Evolutionary conservation across 805 yeast genomes (phyloP), one percentile per base, ranked within the genome.

Genomic region (Lipomyces mesembrius): DNA sequence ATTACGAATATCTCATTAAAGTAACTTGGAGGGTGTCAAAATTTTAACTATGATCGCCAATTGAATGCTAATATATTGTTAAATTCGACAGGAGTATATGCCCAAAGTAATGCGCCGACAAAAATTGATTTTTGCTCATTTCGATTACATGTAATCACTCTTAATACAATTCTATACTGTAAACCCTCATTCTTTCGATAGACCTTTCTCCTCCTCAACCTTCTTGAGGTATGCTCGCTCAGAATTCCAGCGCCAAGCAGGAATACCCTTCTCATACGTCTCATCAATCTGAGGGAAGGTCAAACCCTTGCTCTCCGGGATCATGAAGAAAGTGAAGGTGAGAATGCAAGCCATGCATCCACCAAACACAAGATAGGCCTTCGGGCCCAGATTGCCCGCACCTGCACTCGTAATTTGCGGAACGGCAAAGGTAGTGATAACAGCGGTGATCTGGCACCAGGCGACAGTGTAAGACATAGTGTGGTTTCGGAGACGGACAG

Each of bases 251-350:
- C 58, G 62, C 69, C 69, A 64, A 3, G 69, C 70, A 12, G 51
- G 25, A 2, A 61, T 55, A 27, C 60, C 57, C 5, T 57, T 37
- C 35, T 82, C 77, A 74, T 81, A 83, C 82, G 88, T 80, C 75
- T 84, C 87, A 77, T 90, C 92, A 70, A 91, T 91, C 79, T 91
- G 92, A 80, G 91, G 96, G 77, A 91, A 83, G 57, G 90, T 84
- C 74, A 90, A 83, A 66, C 96, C 96, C 80, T 86, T 87, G 63
- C 96, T 91, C 79, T 90, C 94, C 74, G 87, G 87, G 67, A 91
- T 86, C 72, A 83, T 83, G 82, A 90, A 87, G 82, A 83, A 86
- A 62, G 90, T 90, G 77, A 88, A 91, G 78, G 88, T 81, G 55
- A 25, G 25, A 17, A 52, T 52, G 25, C 55, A 20, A 20, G 11